phyloP scores from a whole-genome alignment of 441 rosid species.

The Populus hybrid region DNA sequence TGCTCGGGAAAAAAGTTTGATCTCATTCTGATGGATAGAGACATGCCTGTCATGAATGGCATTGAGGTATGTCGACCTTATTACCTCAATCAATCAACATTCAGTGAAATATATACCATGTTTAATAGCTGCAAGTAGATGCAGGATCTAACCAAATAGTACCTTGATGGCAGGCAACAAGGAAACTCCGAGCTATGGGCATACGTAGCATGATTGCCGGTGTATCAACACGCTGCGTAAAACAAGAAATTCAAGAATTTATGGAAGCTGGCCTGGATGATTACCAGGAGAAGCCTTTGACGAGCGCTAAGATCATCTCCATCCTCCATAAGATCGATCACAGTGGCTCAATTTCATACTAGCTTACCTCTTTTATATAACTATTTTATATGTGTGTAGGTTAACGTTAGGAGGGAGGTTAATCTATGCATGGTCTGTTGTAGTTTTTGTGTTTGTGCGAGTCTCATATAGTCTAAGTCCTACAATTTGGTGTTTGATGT shows the following conservation, averaged over 20 bases:
- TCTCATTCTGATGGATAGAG: slow-evolving; percentile 83
- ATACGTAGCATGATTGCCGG: slow-evolving; percentile 66
- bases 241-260: slow-evolving; percentile 49
- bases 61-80: slow-evolving; percentile 33
- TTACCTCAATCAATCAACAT: not conserved
- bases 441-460: not conserved
- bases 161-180: slow-evolving; percentile 50
- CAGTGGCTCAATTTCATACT: not conserved
- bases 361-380: not conserved
- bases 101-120: not conserved
- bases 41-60: slow-evolving; percentile 93
- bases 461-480: not conserved
- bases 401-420: not conserved
- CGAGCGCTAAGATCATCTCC: slow-evolving; percentile 53
- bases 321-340: slow-evolving; percentile 43
- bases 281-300: slow-evolving; percentile 79
- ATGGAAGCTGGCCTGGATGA: slow-evolving; percentile 77
- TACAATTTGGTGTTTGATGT: not conserved
- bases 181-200: slow-evolving; percentile 69
- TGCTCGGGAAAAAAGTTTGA: slow-evolving; percentile 57
- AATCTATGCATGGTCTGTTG: not conserved
- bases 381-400: not conserved
- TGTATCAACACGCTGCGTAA: slow-evolving; percentile 46
- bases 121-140: not conserved
- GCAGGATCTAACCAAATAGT: no score